phyloP scores from a whole-genome alignment of 2,329 filamentous ascomycete species.

The Cercospora nicotianae region DNA sequence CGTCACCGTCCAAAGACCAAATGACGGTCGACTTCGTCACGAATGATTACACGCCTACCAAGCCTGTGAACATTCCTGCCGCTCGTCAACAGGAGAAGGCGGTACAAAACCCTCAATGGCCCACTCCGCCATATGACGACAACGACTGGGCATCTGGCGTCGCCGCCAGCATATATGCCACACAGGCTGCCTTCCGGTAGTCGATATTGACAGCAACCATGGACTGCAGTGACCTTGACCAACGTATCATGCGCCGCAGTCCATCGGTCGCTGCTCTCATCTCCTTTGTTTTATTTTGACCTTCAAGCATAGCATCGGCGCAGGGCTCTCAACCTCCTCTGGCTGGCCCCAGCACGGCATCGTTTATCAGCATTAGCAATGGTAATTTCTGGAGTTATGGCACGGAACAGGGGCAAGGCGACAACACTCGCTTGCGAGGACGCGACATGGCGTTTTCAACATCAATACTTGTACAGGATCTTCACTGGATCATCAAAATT shows the following conservation, averaged over 20 bases:
- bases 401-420: slow-evolving; percentile 4
- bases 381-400: slow-evolving; percentile 8
- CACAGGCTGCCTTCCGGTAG: slow-evolving; percentile 53
- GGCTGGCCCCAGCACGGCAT: slow-evolving; percentile 24
- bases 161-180: slow-evolving; percentile 77
- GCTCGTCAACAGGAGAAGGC: slow-evolving; percentile 54
- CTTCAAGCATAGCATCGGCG: slow-evolving; percentile 24
- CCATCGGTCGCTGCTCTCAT: slow-evolving; percentile 7
- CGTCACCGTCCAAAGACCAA: slow-evolving; percentile 76
- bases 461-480: slow-evolving; percentile 24
- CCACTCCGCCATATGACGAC: slow-evolving; percentile 92
- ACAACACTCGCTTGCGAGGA: slow-evolving; percentile 18
- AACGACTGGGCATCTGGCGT: slow-evolving; percentile 86
- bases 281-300: slow-evolving; percentile 24
- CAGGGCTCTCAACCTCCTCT: slow-evolving; percentile 14
- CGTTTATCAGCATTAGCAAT: slow-evolving; percentile 9
- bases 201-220: slow-evolving; percentile 12
- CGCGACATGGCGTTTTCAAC: slow-evolving; percentile 14
- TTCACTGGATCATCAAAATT: slow-evolving; percentile 20
- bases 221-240: not conserved
- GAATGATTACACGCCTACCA: slow-evolving; percentile 62
- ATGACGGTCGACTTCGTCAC: slow-evolving; percentile 73
- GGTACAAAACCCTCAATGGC: slow-evolving; percentile 70
- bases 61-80: slow-evolving; percentile 68
- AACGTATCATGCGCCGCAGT: slow-evolving; percentile 10